Evolutionary conservation across 805 yeast genomes (phyloP), one percentile per base, ranked within the genome.

Genomic region (Barnettozyma salicaria): DNA sequence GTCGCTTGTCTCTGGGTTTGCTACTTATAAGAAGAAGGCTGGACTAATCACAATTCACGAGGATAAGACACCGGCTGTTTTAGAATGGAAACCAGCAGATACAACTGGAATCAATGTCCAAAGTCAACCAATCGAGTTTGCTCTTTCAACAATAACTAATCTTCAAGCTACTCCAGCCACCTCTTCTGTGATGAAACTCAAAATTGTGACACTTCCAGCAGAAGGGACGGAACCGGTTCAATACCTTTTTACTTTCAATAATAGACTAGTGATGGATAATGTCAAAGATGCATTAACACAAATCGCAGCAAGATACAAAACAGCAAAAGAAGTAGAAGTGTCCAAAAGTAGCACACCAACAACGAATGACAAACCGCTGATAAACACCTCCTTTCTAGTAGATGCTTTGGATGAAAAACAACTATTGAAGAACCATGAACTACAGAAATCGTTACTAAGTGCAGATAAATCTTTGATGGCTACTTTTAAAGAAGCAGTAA

Each of bases 401-500:
- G 70, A 63, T 39, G 65, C 76, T 2, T 55, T 83, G 18, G 79
- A 80, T 26, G 66, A 74, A 6, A 65, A 68, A 34, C 76, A 70
- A 41, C 64, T 90, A 36, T 63, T 89, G 43, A 71, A 75, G 30
- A 86, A 92, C 56, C 69, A 77, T 30, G 79, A 76, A 34, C 64
- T 92, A 13, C 98, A 92, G 52, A 94, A 88, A 49, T 74, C 75
- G 38, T 61, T 90, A 14, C 64, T 92, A 19, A 65, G 78, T 39
- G 82, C 80, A 42, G 83, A 88, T 52, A 74, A 79, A 34, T 63
- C 63, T 7, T 65, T 92, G 37, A 76, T 86, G 66, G 72, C 75
- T 40, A 77, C 82, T 2, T 92, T 92, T 56, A 80, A 89, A 32
- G 95, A 86, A 42, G 81, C 96, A 0, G 97, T 92, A 6, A 86